Percentiles rank a stretch among this genome's conserved stretches.
phyloP scores from a whole-genome alignment of 106 monocot genomes.

The Dactylorhiza incarnata region DNA sequence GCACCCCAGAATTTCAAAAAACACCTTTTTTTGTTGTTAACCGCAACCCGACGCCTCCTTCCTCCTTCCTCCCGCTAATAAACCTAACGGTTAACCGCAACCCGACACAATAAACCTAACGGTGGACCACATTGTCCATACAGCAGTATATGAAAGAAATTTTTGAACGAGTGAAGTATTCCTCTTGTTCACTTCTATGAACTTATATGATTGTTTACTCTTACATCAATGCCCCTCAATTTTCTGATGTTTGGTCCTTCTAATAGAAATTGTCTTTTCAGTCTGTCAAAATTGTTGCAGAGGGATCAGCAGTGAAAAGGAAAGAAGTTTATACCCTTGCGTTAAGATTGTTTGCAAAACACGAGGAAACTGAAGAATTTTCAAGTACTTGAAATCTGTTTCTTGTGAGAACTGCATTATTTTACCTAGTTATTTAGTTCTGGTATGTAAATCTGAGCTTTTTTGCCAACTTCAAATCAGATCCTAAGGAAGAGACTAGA shows the following conservation, averaged over 20 bases:
- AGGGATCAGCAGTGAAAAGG: constrained; percentile 49
- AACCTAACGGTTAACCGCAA: no score
- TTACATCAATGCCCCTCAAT: background rate
- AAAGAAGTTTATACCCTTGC: constrained; percentile 71
- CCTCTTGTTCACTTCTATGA: background rate
- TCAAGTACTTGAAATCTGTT: background rate
- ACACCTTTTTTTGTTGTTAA: no score
- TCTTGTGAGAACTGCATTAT: background rate
- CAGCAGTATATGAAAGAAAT: background rate
- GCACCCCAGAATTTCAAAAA: no score
- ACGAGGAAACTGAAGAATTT: constrained; percentile 10
- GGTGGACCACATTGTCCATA: no score
- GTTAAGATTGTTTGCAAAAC: constrained; percentile 40
- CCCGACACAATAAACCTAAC: no score
- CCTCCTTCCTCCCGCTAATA: no score
- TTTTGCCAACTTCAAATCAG: background rate
- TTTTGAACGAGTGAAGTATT: background rate
- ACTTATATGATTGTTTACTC: background rate
- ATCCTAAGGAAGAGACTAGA: no score
- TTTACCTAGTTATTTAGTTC: background rate
- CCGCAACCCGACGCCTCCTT: no score
- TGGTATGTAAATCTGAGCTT: background rate
- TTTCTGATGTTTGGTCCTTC: background rate
- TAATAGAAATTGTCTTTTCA: constrained; percentile 11
- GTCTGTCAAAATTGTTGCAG: constrained; percentile 65